Conservation (phyloP, 1,139 yeast genomes). For the Arxiozyma bovina region DNA sequence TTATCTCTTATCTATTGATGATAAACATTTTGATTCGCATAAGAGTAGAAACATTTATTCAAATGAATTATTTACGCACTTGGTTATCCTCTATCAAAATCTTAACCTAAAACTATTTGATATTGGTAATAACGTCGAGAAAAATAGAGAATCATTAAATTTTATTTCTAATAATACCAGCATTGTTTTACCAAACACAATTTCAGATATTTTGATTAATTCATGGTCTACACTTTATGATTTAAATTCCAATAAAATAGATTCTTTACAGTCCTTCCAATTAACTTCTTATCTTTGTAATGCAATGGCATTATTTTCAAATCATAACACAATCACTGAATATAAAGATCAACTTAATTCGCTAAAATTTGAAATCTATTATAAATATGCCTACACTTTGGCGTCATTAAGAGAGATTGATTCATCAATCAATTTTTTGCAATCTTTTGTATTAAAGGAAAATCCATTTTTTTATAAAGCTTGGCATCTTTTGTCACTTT, state of each 20-base stretch:
- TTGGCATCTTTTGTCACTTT: slow-evolving; percentile 45
- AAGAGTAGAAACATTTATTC: slow-evolving; percentile 10
- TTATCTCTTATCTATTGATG: slow-evolving; percentile 9
- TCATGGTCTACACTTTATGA: slow-evolving; percentile 25
- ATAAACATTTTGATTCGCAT: slow-evolving; percentile 7
- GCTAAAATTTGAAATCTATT: slow-evolving; percentile 20
- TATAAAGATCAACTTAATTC: background rate
- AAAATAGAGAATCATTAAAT: slow-evolving; percentile 11
- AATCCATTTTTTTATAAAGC: slow-evolving; percentile 39
- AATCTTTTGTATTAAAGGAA: slow-evolving; percentile 29
- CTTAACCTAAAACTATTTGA: slow-evolving; percentile 6
- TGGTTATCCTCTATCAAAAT: slow-evolving; percentile 15
- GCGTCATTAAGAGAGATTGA: slow-evolving; percentile 32
- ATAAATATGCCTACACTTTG: slow-evolving; percentile 32
- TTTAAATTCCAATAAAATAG: slow-evolving; percentile 12
- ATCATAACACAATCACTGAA: background rate
- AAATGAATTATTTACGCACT: slow-evolving; percentile 8
- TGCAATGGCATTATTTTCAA: slow-evolving; percentile 19
- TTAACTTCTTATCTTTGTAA: slow-evolving; percentile 25
- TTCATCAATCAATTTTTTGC: slow-evolving; percentile 33
- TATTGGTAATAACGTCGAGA: background rate
- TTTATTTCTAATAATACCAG: slow-evolving; percentile 19
- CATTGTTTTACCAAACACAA: slow-evolving; percentile 17
- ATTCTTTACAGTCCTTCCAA: slow-evolving; percentile 23
- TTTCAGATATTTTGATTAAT: slow-evolving; percentile 13